These are phyloP conservation scores for Lagerstroemia speciosa DNA, from an alignment of 345 rosid species.

Conservation along the genomic window DNA sequence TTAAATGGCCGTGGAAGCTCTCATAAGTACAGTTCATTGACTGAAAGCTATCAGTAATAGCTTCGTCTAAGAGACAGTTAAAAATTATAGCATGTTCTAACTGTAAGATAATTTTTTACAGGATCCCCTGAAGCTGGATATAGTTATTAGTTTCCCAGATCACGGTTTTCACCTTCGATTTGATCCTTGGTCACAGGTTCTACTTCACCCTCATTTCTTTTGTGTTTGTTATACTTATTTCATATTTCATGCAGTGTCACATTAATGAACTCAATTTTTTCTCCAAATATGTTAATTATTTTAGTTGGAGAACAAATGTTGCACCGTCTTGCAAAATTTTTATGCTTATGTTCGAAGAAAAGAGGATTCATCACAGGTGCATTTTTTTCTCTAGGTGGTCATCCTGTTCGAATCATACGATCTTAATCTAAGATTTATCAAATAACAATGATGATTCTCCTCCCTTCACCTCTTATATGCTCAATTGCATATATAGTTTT, in stretches of 20 bases:
- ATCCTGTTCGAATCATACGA: not conserved
- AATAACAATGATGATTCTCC: not conserved
- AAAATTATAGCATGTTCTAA: not conserved
- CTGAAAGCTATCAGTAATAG: not conserved
- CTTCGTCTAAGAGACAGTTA: not conserved
- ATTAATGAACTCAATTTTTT: not conserved
- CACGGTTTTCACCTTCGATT: constrained; percentile 96
- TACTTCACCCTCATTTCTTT: not conserved
- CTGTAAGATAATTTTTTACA: constrained; percentile 13
- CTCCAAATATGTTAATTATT: not conserved
- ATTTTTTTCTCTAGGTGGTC: not conserved
- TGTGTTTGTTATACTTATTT: not conserved
- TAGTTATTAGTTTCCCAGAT: constrained; percentile 94
- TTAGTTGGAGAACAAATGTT: not conserved
- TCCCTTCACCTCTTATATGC: not conserved
- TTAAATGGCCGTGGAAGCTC: not conserved
- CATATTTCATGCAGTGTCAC: not conserved
- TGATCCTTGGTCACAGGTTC: constrained; percentile 99
- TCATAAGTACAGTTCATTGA: not conserved
- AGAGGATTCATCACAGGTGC: not conserved
- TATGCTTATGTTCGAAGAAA: too few relatives aligned
- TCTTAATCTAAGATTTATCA: not conserved
- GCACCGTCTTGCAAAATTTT: not conserved
- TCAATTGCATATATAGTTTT: too few relatives aligned
- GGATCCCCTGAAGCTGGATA: constrained; percentile 89